A percentile compares a stretch with the other conserved stretches of the same genome.
Conservation (phyloP, 208 protist genomes). For the Leishmania major region DNA sequence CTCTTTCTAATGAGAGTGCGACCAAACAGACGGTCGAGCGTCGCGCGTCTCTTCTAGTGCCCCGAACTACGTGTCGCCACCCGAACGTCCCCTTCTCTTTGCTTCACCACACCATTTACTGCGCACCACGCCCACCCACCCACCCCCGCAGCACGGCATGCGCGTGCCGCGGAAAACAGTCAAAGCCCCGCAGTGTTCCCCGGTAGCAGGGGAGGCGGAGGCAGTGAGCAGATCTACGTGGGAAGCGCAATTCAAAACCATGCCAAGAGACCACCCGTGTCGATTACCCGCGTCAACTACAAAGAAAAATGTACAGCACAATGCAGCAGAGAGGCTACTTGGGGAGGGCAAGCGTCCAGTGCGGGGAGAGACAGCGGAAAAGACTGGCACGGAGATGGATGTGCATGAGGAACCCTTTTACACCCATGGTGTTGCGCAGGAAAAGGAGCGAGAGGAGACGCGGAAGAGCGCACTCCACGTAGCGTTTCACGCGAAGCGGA, state of each 20-base stretch:
- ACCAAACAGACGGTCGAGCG: too few relatives aligned
- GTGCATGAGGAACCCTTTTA: neutral
- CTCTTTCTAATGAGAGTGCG: too few relatives aligned
- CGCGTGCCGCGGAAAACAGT: too few relatives aligned
- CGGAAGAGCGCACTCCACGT: neutral
- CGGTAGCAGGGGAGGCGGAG: too few relatives aligned
- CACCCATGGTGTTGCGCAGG: neutral
- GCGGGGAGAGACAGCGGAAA: neutral
- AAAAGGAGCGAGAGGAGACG: neutral
- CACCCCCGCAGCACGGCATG: too few relatives aligned
- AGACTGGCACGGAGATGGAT: neutral
- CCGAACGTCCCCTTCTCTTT: too few relatives aligned
- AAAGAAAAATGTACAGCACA: neutral
- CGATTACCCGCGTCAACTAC: neutral
- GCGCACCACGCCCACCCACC: too few relatives aligned
- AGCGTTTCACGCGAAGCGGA: neutral
- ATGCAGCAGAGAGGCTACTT: neutral
- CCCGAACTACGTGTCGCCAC: too few relatives aligned
- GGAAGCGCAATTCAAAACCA: neutral
- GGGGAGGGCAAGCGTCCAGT: neutral
- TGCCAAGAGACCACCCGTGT: neutral
- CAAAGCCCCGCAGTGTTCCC: too few relatives aligned
- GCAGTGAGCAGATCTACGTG: too few relatives aligned
- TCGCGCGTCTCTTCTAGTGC: too few relatives aligned
- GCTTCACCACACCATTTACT: too few relatives aligned